These are phyloP conservation scores for Eucalyptus guilfoylei DNA, from an alignment of 345 rosid genomes.

Conservation along the genomic window DNA sequence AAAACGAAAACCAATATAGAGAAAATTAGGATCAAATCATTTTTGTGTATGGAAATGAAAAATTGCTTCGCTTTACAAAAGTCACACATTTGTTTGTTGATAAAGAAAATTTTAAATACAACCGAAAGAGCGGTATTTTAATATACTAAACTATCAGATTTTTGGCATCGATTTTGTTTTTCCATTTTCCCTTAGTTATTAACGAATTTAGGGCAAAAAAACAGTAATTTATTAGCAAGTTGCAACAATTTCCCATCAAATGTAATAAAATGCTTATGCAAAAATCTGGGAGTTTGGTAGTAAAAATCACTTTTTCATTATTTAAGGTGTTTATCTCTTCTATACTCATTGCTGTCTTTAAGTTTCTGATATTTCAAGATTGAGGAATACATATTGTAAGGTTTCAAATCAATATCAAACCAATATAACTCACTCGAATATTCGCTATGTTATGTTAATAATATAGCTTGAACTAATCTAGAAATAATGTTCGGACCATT, in stretches of 20 bases:
- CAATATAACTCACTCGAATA: neutral
- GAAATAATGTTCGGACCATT: neutral
- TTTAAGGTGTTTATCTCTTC: neutral
- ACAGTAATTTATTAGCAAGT: neutral
- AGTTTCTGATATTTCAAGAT: neutral
- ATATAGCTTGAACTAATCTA: neutral
- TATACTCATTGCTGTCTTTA: neutral
- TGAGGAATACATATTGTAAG: neutral
- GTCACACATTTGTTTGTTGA: neutral
- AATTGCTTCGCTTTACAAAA: neutral
- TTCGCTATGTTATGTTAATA: neutral
- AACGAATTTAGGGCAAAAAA: neutral
- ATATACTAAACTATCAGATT: neutral
- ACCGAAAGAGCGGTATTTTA: neutral
- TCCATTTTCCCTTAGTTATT: neutral
- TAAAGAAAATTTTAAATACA: neutral
- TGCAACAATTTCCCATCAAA: neutral
- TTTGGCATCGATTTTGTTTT: neutral
- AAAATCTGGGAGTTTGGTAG: neutral
- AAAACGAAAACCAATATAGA: neutral
- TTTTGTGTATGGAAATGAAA: neutral
- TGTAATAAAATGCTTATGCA: neutral
- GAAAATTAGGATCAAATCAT: neutral
- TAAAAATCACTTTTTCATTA: neutral
- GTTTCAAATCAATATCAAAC: neutral